Base-by-base conservation (phyloP, 495 filamentous ascomycete genomes). In the Penicillium simplicissimum region DNA sequence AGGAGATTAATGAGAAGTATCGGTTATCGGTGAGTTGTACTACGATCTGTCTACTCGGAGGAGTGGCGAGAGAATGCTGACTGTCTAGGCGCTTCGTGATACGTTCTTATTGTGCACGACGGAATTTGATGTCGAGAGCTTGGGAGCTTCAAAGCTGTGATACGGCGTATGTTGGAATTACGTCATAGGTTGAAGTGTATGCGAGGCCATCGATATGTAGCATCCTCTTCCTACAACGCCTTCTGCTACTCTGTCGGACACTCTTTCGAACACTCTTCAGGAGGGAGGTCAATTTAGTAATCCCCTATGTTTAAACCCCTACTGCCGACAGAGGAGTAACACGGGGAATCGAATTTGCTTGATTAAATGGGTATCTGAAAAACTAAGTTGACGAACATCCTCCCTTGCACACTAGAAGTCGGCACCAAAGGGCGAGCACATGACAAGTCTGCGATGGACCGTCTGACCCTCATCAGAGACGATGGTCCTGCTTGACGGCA, bases 71-170 rank as follows among this genome's bases (percentile, higher is more conserved):
- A 10, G 35, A 33, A 38, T 42, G 25, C 56, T 14, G 38, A 52
- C 49, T 9, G n/a, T 38, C 10, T 35, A 76, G 74, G 74, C 74
- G 9, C 75, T 89, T 60, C 80, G 77, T 60, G 87, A 89, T 77
- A 89, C 87, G 14, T 87, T 82, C 63, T 82, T 88, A 61, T 68
- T 88, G 42, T 87, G 83, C 61, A 86, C 82, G 38, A 84, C 74
- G 37, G 86, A 89, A 72, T 60, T 88, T 40, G 81, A 77, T 58
- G 54, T 80, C 36, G 69, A 75, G 38, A 67, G 72, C 45, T 33
- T 49, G 38, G 57, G 52, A 21, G 40, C 38, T 47, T 63, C 69
- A 31, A 75, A 73, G 58, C 59, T 73, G 34, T 73, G 62, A 67
- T 45, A 54, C 38, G 11, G n/a, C 34, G 4, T 19, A 13, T 11